Conservation (phyloP, 345 rosid genomes). For the Pistacia integerrima region DNA sequence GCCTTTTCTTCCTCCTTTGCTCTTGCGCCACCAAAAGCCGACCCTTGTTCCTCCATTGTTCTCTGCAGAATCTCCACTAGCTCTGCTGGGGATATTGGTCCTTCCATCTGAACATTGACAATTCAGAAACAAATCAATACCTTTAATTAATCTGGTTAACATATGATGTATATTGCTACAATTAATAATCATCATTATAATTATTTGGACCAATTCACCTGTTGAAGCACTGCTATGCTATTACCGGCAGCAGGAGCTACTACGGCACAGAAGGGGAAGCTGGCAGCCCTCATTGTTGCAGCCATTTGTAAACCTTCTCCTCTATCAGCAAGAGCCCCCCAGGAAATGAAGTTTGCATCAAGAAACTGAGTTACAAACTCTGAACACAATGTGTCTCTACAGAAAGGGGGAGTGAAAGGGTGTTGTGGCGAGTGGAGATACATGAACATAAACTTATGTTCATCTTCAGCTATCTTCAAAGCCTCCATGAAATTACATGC, state of each 20-base stretch:
- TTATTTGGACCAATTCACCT: constrained; percentile 39
- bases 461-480: constrained; percentile 50
- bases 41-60: constrained; percentile 62
- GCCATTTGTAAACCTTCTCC: constrained; percentile 60
- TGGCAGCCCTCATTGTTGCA: constrained; percentile 35
- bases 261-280: constrained; percentile 60
- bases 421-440: constrained; percentile 55
- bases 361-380: constrained; percentile 59
- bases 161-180: no score
- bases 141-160: no score
- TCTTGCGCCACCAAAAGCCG: constrained; percentile 44
- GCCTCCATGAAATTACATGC: constrained; percentile 49
- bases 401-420: constrained; percentile 62
- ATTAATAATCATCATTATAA: not conserved
- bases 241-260: constrained; percentile 50
- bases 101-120: constrained; percentile 47
- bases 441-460: constrained; percentile 57
- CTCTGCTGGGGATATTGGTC: constrained; percentile 54
- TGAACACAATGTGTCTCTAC: constrained; percentile 51
- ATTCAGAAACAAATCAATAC: not conserved
- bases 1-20: constrained; percentile 41
- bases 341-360: constrained; percentile 55
- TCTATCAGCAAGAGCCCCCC: constrained; percentile 51
- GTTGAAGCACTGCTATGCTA: constrained; percentile 51
- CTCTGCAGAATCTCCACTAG: constrained; percentile 60